phyloP scores from a whole-genome alignment of 805 yeast genomes.

The Kodamaea jinghongensis region DNA sequence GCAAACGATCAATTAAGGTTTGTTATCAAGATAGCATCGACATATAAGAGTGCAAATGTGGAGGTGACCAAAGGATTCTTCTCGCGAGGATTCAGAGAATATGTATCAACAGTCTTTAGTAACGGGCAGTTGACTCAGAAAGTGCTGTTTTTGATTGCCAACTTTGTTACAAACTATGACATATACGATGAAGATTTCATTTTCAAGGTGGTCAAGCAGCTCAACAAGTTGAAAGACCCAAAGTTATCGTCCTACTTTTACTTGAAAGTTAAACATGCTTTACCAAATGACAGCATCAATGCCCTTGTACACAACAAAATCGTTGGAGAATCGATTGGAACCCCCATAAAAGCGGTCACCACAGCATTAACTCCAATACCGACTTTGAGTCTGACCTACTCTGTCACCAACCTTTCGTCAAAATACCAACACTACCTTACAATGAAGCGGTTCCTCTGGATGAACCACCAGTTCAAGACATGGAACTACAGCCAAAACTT shows the following conservation, averaged over 20 bases:
- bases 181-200: constrained; percentile 2
- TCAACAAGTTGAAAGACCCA: neutral
- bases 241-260: constrained; percentile 8
- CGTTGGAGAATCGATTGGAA: neutral
- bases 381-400: neutral
- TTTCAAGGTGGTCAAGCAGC: constrained; percentile 2
- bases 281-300: constrained; percentile 6
- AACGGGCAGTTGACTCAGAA: neutral
- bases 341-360: neutral
- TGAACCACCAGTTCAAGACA: constrained; percentile 20
- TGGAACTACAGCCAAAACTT: constrained; percentile 22
- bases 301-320: constrained; percentile 1
- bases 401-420: constrained; percentile 2
- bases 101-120: constrained; percentile 4
- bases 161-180: constrained; percentile 7
- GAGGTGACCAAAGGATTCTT: constrained; percentile 11
- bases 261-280: constrained; percentile 9
- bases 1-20: constrained; percentile 13
- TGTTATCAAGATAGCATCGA: constrained; percentile 8
- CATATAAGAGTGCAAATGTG: neutral
- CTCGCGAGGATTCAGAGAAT: constrained; percentile 13
- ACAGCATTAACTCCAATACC: neutral
- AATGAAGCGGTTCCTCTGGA: constrained; percentile 29
- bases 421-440: constrained; percentile 8
- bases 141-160: constrained; percentile 3